Evolutionary conservation across 129 eudicot species (phyloP), one percentile per base, ranked within the genome.

Genomic region (Heracleum sosnowskyi): DNA sequence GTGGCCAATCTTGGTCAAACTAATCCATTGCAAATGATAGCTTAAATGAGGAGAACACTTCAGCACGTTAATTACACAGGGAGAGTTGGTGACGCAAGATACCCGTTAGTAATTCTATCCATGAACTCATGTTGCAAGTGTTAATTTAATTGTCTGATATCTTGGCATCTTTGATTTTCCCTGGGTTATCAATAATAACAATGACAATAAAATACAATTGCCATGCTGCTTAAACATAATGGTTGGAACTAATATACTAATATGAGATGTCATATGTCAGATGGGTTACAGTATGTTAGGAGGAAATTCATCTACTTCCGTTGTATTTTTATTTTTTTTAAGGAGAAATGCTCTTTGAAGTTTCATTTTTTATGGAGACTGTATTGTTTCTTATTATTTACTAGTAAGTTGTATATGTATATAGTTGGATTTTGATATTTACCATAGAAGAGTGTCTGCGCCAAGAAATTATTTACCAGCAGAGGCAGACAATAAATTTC

Each of bases 81-180:
- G 41, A 88, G 88, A 79, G 97, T 87, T 83, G 97, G 97, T 20
- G 98, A 90, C 80, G 97, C 97, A 28, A 84, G 98, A 90, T 94
- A 94, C 85, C 98, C 97, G 98, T 94, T 84, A 88, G 97, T 84
- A 42, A 4, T 73, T 70, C 11, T 55, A 49, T 39, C n/a, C 75
- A n/a, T n/a, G n/a, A n/a, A n/a, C 34, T 18, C 79, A 39, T 72
- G 9, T 39, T 16, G 34, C 57, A 26, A 44, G 36, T 37, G 26
- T 10, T 18, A 72, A 51, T 51, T 47, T 34, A 40, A 69, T 45
- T 24, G 33, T 76, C 69, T 55, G 16, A 22, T 36, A 24, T 16
- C 24, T 70, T 70, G 46, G 47, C 47, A 22, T 20, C 11, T 37
- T 3, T 18, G 13, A 70, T 70, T 37, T 37, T 7, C 17, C 74